Evolutionary conservation across 2,329 filamentous ascomycete genomes (phyloP).

Genomic region (Botrytis fragariae): DNA sequence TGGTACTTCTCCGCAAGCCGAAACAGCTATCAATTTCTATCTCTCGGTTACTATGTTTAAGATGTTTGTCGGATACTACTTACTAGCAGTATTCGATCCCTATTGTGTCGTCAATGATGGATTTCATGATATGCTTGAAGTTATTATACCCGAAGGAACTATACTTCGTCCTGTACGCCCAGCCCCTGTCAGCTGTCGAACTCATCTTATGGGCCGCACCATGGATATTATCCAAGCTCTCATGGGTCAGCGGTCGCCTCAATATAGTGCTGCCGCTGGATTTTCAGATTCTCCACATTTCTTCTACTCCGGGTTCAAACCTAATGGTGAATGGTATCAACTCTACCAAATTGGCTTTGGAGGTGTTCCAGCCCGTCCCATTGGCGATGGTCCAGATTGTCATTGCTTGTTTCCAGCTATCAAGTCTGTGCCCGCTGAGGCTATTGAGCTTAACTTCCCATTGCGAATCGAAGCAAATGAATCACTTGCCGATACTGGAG

Average conservation of each 20-base stretch:
- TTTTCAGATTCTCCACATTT: conserved; percentile 15
- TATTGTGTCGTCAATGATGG: background rate
- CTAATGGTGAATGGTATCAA: conserved; percentile 14
- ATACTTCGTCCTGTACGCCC: conserved; percentile 8
- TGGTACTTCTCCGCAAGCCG: conserved; percentile 9
- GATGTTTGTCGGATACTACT: conserved; percentile 12
- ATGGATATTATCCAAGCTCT: conserved; percentile 4
- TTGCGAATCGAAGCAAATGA: conserved; percentile 17
- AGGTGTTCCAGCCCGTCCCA: conserved; percentile 9
- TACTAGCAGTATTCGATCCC: conserved; percentile 5
- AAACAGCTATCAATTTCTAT: conserved; percentile 16
- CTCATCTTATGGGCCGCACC: background rate
- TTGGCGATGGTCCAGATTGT: conserved; percentile 13
- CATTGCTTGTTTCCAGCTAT: conserved; percentile 15
- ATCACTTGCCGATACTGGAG: conserved; percentile 15
- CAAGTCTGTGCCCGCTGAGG: conserved; percentile 14
- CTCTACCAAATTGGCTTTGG: conserved; percentile 15
- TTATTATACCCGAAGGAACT: conserved; percentile 2
- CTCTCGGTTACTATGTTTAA: conserved; percentile 12
- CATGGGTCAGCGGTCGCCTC: conserved; percentile 11
- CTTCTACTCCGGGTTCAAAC: conserved; percentile 13
- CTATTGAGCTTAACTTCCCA: conserved; percentile 15
- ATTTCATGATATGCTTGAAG: conserved; percentile 9
- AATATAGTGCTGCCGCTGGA: conserved; percentile 9
- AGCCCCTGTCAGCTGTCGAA: background rate